Evolutionary conservation across 106 monocot genomes (phyloP).

Genomic region (Dendrobium catenatum): DNA sequence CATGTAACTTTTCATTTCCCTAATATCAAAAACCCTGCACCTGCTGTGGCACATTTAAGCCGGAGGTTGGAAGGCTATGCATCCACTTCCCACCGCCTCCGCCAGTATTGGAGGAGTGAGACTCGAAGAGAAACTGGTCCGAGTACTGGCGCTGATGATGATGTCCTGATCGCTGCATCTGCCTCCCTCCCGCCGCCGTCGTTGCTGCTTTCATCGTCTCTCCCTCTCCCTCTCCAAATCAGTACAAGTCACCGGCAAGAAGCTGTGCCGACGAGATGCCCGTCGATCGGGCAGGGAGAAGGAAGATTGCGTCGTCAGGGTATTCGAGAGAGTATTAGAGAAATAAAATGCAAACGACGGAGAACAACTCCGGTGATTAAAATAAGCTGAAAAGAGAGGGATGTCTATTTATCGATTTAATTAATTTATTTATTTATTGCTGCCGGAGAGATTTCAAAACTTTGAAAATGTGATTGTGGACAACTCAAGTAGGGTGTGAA

Average conservation of each 20-base stretch:
- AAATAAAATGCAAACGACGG: neutral
- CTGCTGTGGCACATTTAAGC: slow-evolving; percentile 14
- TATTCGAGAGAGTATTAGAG: neutral
- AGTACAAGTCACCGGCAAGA: neutral
- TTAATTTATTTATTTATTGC: neutral
- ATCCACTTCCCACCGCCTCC: too few species aligned
- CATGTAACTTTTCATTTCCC: neutral
- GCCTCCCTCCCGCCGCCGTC: slow-evolving; percentile 29
- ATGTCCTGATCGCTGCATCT: slow-evolving; percentile 31
- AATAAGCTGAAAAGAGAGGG: neutral
- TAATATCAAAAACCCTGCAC: neutral
- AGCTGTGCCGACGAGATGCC: neutral
- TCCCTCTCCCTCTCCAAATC: neutral
- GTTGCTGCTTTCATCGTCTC: slow-evolving; percentile 21
- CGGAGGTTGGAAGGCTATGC: slow-evolving; percentile 14
- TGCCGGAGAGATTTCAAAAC: neutral
- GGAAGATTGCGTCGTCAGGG: neutral
- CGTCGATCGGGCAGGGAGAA: neutral
- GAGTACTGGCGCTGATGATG: slow-evolving; percentile 54
- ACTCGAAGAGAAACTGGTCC: slow-evolving; percentile 39
- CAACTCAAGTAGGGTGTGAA: neutral
- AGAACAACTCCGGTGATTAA: too few species aligned
- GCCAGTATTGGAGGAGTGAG: too few species aligned
- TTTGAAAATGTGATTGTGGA: neutral
- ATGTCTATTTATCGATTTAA: neutral